These are phyloP conservation scores for Hypoxylon sp. DNA, from an alignment of 2,329 filamentous ascomycete species.

Conservation along the genomic window DNA sequence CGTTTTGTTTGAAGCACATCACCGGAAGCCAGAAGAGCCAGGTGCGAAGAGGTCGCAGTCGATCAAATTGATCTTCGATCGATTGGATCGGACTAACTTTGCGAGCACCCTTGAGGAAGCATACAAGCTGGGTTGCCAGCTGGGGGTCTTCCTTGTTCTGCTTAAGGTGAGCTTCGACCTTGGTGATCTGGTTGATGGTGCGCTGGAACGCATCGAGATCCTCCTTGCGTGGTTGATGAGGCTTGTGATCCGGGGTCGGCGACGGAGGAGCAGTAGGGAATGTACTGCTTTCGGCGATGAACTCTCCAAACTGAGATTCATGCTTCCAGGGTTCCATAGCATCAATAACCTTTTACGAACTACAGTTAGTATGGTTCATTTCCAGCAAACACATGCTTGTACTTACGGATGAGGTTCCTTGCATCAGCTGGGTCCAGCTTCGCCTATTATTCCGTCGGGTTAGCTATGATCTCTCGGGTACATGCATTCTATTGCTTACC, in stretches of 20 bases:
- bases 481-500: constrained; percentile 72
- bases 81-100: constrained; percentile 78
- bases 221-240: constrained; percentile 76
- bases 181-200: constrained; percentile 76
- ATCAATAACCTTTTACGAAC: constrained; percentile 77
- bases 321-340: constrained; percentile 94
- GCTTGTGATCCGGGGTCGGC: constrained; percentile 72
- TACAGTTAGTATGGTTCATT: constrained; percentile 48
- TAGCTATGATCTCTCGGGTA: constrained; percentile 55
- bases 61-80: constrained; percentile 89
- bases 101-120: constrained; percentile 79
- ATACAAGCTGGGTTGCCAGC: constrained; percentile 77
- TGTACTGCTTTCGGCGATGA: constrained; percentile 84
- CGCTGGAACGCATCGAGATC: constrained; percentile 78
- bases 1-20: constrained; percentile 82
- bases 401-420: constrained; percentile 88
- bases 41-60: constrained; percentile 87
- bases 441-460: constrained; percentile 71
- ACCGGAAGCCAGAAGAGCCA: constrained; percentile 98
- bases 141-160: constrained; percentile 79
- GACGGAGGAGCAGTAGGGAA: constrained; percentile 77
- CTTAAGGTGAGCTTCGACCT: constrained; percentile 77
- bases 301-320: constrained; percentile 87
- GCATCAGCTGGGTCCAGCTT: constrained; percentile 93
- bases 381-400: constrained; percentile 13